These are phyloP conservation scores for Globisporangium camurandrum DNA, from an alignment of 352 stramenopile genomes.

Conservation along the genomic window DNA sequence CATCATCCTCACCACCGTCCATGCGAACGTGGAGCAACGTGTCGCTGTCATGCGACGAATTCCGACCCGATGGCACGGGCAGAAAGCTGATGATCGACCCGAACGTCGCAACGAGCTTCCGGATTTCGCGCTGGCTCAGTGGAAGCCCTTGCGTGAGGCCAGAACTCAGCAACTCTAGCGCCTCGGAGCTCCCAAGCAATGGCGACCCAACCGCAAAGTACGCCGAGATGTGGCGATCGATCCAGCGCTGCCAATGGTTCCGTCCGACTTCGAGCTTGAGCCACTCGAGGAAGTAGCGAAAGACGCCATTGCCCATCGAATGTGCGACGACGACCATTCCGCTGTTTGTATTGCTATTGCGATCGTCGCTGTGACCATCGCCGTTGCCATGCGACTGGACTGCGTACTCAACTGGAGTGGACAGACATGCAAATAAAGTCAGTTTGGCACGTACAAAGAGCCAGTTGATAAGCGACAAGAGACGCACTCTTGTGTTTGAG, in stretches of 20 bases:
- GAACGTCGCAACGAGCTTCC: constrained; percentile 64
- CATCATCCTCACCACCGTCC: constrained; percentile 15
- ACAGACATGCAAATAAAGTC: not conserved
- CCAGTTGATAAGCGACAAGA: not conserved
- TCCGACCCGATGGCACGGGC: constrained; percentile 45
- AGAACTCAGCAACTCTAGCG: constrained; percentile 58
- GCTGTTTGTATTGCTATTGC: too few relatives aligned
- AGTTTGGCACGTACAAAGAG: not conserved
- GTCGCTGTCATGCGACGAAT: constrained; percentile 43
- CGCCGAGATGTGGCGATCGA: constrained; percentile 63
- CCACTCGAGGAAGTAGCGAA: constrained; percentile 81
- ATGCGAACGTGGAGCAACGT: constrained; percentile 44
- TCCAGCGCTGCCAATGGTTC: constrained; percentile 70
- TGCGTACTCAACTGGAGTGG: constrained; percentile 41
- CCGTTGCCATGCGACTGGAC: constrained; percentile 45
- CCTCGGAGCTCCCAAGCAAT: constrained; percentile 60
- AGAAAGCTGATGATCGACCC: constrained; percentile 69
- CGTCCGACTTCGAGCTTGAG: constrained; percentile 64
- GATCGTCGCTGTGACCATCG: too few relatives aligned
- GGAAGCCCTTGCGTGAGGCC: constrained; percentile 58
- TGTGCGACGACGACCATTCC: constrained; percentile 73
- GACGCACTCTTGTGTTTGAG: constrained; percentile 62
- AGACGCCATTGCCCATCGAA: constrained; percentile 75
- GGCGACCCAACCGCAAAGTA: constrained; percentile 74
- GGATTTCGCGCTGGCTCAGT: constrained; percentile 55